Percentiles rank a stretch among this genome's conserved stretches.
These are phyloP conservation scores for Xanthoconium separans DNA, from an alignment of 1,284 basidiomycete genomes.

Conservation along the genomic window DNA sequence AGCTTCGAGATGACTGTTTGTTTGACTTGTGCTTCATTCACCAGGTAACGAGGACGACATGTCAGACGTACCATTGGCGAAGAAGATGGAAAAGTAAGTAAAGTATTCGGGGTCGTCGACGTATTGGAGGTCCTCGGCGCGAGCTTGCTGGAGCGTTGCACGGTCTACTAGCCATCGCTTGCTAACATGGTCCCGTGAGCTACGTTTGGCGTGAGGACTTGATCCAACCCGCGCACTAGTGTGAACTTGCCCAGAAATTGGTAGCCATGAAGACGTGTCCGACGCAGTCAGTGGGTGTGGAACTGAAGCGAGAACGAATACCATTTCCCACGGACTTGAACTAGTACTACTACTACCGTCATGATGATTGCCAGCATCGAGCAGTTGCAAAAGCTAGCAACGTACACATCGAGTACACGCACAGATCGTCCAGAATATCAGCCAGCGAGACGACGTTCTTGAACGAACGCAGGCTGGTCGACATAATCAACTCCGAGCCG, in stretches of 20 bases:
- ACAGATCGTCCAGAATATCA: too few relatives aligned
- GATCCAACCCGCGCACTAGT: conserved; percentile 51
- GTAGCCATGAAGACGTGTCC: conserved; percentile 58
- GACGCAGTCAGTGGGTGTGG: too few relatives aligned
- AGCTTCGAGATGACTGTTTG: conserved; percentile 48
- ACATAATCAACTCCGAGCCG: too few relatives aligned
- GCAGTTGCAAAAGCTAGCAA: too few relatives aligned
- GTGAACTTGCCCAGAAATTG: conserved; percentile 74
- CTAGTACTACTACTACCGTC: too few relatives aligned
- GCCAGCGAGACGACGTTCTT: too few relatives aligned
- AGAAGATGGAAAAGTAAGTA: conserved; percentile 81
- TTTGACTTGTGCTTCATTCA: neutral
- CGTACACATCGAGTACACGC: too few relatives aligned
- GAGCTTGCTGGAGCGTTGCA: conserved; percentile 69
- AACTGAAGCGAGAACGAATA: too few relatives aligned
- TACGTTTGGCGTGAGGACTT: conserved; percentile 7
- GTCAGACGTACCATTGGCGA: conserved; percentile 63
- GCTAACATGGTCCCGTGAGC: conserved; percentile 41
- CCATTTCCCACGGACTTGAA: too few relatives aligned
- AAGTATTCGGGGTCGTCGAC: conserved; percentile 73
- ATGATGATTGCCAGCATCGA: too few relatives aligned
- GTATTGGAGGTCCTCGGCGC: conserved; percentile 73
- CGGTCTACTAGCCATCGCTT: conserved; percentile 89
- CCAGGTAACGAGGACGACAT: neutral
- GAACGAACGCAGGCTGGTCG: too few relatives aligned